phyloP scores from a whole-genome alignment of 1,284 basidiomycete species.

The Pascua guehoae region DNA sequence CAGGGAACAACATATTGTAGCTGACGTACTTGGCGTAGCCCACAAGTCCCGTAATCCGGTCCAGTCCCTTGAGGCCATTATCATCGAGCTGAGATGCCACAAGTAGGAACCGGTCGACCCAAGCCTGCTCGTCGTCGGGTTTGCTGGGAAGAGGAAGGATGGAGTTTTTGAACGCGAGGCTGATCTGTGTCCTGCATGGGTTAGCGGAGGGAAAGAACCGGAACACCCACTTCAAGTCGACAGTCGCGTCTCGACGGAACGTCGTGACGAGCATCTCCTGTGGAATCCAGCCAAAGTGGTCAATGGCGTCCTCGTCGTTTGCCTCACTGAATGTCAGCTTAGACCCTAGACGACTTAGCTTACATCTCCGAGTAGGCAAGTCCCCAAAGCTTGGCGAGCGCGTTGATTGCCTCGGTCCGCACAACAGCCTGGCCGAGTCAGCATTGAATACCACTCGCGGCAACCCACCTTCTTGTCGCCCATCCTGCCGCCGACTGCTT shows the following conservation, averaged over 20 bases:
- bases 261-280: constrained; percentile 61
- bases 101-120: constrained; percentile 77
- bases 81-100: constrained; percentile 71
- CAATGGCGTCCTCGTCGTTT: constrained; percentile 65
- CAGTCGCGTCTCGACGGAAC: constrained; percentile 48
- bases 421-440: constrained; percentile 63
- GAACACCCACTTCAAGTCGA: constrained; percentile 59
- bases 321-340: constrained; percentile 61
- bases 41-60: constrained; percentile 62
- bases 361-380: constrained; percentile 89
- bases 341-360: neutral
- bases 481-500: constrained; percentile 65
- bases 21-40: constrained; percentile 43
- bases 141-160: constrained; percentile 79
- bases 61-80: constrained; percentile 57
- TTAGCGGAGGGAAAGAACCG: too few species aligned
- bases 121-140: constrained; percentile 62
- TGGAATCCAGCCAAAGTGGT: constrained; percentile 94
- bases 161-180: constrained; percentile 58
- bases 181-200: constrained; percentile 30
- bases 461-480: constrained; percentile 82
- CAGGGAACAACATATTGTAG: too few species aligned
- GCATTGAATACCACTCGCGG: neutral
- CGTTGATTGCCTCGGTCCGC: constrained; percentile 72
- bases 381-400: constrained; percentile 73